Evolutionary conservation across 106 monocot genomes (phyloP), one percentile per base, ranked within the genome.

Genomic region (Phalaenopsis aphrodite): DNA sequence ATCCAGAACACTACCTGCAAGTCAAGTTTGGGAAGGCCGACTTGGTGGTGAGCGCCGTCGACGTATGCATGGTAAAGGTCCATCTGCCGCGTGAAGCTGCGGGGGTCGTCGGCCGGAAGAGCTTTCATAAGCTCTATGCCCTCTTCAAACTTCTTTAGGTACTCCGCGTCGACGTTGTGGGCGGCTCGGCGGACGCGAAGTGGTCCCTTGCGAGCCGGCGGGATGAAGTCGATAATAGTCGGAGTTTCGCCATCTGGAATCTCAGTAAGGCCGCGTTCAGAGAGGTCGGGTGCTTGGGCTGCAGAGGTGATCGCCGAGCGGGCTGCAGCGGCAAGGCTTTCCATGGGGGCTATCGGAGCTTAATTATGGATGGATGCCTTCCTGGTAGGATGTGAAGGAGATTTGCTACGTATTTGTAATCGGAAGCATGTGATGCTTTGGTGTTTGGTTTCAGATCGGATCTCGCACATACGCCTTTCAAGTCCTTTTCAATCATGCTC

Each of bases 61-160:
- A 88, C 86, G 81, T 87, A 88, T 6, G 85, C 83, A 46, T 88
- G 88, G 82, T 91, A 86, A 46, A 87, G 38, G 36, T 77, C 78
- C 21, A 88, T 88, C 67, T 91, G 91, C 65, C 83, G 91, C 8
- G 1, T 11, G 75, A 88, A 91, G 78, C 43, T 88, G 8, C 81
- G 81, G 24, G 88, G 88, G 41, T 91, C 72, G 49, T 79, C 72
- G 0, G 3, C 36, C 36, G 84, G 79, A 16, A 88, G 74, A 1
- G 8, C 68, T 68, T 75, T 82, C 88, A 91, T 91, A 0, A 73
- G 24, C 56, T n/a, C 30, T 0, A 81, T 36, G 0, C 85, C 91
- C 30, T 75, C 43, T 11, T 55, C 68, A 55, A 75, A 91, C 77
- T 84, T 86, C 36, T 49, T 84, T 10, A 86, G 10, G 79, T 91